Conservation (phyloP, 371 early-diverging fungal species). For the Syncephalis fuscata region DNA sequence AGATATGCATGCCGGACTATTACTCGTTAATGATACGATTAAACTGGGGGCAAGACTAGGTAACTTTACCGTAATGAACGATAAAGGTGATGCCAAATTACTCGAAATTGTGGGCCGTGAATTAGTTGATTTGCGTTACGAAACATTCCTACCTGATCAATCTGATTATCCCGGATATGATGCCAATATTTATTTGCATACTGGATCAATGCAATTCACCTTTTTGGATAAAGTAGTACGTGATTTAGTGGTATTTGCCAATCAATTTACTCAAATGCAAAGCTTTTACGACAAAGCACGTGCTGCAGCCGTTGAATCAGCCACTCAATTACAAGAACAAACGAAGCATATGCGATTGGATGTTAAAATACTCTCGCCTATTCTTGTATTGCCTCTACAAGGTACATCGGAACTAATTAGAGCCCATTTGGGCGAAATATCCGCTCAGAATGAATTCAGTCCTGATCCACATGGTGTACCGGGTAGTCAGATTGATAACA, state of each 20-base stretch:
- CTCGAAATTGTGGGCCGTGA: constrained; percentile 80
- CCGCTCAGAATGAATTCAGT: constrained; percentile 55
- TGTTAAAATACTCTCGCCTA: constrained; percentile 69
- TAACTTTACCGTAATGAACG: constrained; percentile 40
- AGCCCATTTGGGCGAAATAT: constrained; percentile 76
- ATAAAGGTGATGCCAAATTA: constrained; percentile 22
- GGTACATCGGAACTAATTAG: constrained; percentile 36
- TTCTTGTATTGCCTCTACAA: constrained; percentile 56
- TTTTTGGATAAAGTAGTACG: constrained; percentile 44
- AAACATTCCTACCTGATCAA: constrained; percentile 38
- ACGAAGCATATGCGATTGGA: constrained; percentile 69
- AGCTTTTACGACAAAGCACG: constrained; percentile 74
- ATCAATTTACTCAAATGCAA: constrained; percentile 77
- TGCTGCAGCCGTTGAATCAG: constrained; percentile 61
- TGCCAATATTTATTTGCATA: constrained; percentile 49
- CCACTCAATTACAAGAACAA: constrained; percentile 58
- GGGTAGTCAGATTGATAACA: constrained; percentile 1
- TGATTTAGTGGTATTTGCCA: constrained; percentile 38
- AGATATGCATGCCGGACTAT: constrained; percentile 11
- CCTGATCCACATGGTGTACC: no score
- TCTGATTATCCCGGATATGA: constrained; percentile 71
- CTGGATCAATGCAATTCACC: constrained; percentile 66
- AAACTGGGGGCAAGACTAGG: constrained; percentile 71
- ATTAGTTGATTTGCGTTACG: constrained; percentile 70
- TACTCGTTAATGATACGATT: constrained; percentile 37